Evolutionary conservation across 257 asterid species (phyloP).

Genomic region (Datura wrightii): DNA sequence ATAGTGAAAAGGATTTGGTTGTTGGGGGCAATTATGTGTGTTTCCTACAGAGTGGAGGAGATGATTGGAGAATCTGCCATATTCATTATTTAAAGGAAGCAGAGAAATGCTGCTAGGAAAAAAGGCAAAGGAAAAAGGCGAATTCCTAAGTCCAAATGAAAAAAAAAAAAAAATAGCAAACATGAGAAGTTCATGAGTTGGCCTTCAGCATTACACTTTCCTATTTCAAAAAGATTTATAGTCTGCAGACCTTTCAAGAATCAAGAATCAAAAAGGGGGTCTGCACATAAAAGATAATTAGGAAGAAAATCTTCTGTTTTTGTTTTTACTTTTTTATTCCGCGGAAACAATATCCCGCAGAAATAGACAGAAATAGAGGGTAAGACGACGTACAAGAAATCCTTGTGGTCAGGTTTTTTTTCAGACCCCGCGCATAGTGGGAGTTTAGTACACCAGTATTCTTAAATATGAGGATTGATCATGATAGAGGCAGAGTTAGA

Average conservation of each 20-base stretch:
- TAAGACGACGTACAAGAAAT: no score
- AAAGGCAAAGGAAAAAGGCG: slow-evolving; percentile 30
- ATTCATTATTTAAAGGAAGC: slow-evolving; percentile 46
- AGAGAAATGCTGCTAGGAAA: slow-evolving; percentile 34
- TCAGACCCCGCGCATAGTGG: no score
- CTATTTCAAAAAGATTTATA: not conserved
- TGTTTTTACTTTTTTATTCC: not conserved
- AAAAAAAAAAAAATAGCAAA: slow-evolving; percentile 6
- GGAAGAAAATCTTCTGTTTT: slow-evolving; percentile 36
- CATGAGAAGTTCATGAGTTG: slow-evolving; percentile 33
- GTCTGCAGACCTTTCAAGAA: slow-evolving; percentile 26
- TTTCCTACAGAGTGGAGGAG: slow-evolving; percentile 68
- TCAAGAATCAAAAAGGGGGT: slow-evolving; percentile 24
- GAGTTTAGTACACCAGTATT: not conserved
- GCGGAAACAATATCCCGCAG: no score
- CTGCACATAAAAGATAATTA: slow-evolving; percentile 31
- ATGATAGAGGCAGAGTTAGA: no score
- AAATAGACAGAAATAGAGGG: no score
- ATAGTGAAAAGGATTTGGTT: slow-evolving; percentile 54
- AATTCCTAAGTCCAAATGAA: slow-evolving; percentile 30
- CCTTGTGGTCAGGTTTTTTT: no score
- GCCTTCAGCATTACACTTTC: slow-evolving; percentile 24
- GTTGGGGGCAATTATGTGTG: slow-evolving; percentile 78
- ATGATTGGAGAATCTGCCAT: slow-evolving; percentile 79
- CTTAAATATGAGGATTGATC: not conserved